Evolutionary conservation across 805 yeast genomes (phyloP).

Genomic region (Spathaspora sp.): DNA sequence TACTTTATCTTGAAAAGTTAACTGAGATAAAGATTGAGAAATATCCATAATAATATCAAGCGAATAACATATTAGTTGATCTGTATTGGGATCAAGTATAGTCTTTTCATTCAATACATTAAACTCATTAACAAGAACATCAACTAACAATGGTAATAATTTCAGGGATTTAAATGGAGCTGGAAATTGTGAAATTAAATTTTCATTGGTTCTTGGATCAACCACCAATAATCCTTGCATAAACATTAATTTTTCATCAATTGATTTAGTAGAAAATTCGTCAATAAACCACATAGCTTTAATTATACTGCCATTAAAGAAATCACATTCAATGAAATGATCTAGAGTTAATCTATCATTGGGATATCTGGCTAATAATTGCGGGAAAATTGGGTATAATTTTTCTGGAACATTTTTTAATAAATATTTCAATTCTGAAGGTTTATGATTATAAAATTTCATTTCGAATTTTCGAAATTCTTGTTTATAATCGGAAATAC

Average conservation of each 20-base stretch:
- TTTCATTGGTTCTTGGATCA: constrained; percentile 11
- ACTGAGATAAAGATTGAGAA: constrained; percentile 64
- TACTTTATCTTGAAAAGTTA: constrained; percentile 73
- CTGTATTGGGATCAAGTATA: constrained; percentile 22
- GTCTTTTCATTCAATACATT: constrained; percentile 17
- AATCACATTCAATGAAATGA: constrained; percentile 66
- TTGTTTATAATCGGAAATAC: constrained; percentile 58
- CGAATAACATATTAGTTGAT: constrained; percentile 38
- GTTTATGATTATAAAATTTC: constrained; percentile 38
- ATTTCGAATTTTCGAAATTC: constrained; percentile 46
- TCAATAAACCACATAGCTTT: constrained; percentile 79
- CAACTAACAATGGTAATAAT: constrained; percentile 65
- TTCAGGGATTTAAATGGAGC: constrained; percentile 57
- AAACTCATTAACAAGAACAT: constrained; percentile 42
- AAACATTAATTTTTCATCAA: constrained; percentile 64
- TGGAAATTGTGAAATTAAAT: constrained; percentile 31
- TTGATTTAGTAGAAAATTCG: constrained; percentile 71
- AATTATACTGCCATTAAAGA: constrained; percentile 79
- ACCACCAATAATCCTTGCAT: constrained; percentile 56
- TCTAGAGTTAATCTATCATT: constrained; percentile 56
- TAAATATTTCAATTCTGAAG: constrained; percentile 38
- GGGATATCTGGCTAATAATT: constrained; percentile 54
- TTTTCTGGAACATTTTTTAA: constrained; percentile 56
- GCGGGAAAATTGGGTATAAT: constrained; percentile 47
- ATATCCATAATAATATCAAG: constrained; percentile 57